Conservation (phyloP, 73 alveolate species). For the Symbiodinium natans region DNA sequence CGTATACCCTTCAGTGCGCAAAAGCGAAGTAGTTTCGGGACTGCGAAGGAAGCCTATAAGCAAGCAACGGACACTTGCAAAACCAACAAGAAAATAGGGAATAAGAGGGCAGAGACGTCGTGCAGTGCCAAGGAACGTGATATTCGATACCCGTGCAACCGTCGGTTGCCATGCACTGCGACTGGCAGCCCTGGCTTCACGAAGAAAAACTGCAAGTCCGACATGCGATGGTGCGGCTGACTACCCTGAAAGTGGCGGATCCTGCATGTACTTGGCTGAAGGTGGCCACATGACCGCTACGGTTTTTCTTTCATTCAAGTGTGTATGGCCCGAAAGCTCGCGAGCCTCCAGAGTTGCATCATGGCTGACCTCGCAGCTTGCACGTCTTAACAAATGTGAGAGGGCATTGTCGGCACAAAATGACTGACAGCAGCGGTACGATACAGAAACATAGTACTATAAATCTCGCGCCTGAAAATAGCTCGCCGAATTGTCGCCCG, state of each 20-base stretch:
- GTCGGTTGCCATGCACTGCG: not conserved
- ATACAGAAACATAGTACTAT: no score
- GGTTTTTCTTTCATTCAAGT: no score
- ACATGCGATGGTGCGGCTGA: not conserved
- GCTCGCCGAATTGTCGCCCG: not conserved
- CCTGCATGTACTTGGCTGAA: not conserved
- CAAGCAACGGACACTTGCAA: not conserved
- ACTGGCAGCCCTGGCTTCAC: conserved; percentile 11
- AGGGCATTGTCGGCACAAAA: not conserved
- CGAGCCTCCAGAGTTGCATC: not conserved
- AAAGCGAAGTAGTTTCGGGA: not conserved
- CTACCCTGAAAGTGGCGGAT: not conserved
- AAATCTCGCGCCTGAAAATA: not conserved
- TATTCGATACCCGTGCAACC: conserved; percentile 6
- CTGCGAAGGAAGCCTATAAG: not conserved
- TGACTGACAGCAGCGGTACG: not conserved
- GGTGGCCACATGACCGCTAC: no score
- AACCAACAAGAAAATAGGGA: not conserved
- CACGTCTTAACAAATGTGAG: not conserved
- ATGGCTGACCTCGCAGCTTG: not conserved
- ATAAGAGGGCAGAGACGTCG: not conserved
- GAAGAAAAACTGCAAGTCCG: not conserved
- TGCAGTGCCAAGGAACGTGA: not conserved
- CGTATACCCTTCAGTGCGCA: not conserved
- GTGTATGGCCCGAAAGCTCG: no score